Conservation (phyloP, 2,329 filamentous ascomycete genomes). For the Microcyclosporella mali region DNA sequence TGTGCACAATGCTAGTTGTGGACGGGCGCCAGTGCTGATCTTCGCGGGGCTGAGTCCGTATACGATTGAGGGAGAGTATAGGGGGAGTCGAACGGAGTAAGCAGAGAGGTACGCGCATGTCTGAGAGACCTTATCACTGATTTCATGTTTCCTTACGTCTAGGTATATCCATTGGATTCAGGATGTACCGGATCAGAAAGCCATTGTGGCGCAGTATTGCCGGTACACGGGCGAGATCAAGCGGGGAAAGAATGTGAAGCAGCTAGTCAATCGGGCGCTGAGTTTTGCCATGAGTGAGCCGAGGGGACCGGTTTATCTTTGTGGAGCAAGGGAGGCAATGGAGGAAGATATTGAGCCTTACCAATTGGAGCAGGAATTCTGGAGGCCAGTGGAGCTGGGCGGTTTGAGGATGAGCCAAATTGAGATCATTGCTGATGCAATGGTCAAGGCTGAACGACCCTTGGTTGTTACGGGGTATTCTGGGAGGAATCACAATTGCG, state of each 20-base stretch:
- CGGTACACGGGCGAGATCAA: conserved; percentile 78
- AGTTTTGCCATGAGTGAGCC: conserved; percentile 75
- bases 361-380: conserved; percentile 59
- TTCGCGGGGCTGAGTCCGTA: conserved; percentile 74
- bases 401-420: conserved; percentile 53
- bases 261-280: conserved; percentile 78
- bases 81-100: conserved; percentile 70
- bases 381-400: conserved; percentile 64
- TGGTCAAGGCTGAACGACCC: conserved; percentile 60
- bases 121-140: no score
- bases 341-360: conserved; percentile 77
- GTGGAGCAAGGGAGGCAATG: conserved; percentile 74
- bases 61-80: conserved; percentile 70
- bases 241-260: conserved; percentile 77
- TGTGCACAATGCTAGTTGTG: conserved; percentile 71
- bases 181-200: conserved; percentile 74
- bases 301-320: conserved; percentile 72
- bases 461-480: conserved; percentile 65
- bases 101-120: no score
- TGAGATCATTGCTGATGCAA: conserved; percentile 54
- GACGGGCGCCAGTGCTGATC: conserved; percentile 67
- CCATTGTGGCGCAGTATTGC: conserved; percentile 78
- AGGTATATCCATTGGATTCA: conserved; percentile 88
- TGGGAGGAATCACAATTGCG: conserved; percentile 61
- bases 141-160: no score